Percentiles rank a stretch among this genome's conserved stretches.
Evolutionary conservation across 1,139 yeast genomes (phyloP).

Genomic region (Taphrina pruni): DNA sequence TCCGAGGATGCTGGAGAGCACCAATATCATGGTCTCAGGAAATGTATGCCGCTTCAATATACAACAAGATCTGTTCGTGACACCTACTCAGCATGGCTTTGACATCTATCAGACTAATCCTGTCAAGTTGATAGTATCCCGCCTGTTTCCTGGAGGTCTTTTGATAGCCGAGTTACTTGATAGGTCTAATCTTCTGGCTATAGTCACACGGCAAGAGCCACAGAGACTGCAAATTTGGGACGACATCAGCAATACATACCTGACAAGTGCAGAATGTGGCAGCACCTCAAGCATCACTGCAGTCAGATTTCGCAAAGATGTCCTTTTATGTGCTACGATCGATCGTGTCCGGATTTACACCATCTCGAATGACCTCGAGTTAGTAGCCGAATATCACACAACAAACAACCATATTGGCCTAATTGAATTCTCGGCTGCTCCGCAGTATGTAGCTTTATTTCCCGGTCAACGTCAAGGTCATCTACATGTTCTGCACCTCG

Average conservation of each 20-base stretch:
- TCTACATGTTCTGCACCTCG: background rate
- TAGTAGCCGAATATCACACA: background rate
- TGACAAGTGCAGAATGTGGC: background rate
- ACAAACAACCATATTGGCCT: background rate
- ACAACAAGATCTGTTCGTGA: slow-evolving; percentile 17
- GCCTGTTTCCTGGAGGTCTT: background rate
- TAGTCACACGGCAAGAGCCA: slow-evolving; percentile 9
- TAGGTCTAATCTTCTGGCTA: slow-evolving; percentile 11
- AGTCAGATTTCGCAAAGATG: background rate
- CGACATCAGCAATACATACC: background rate
- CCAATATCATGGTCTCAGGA: background rate
- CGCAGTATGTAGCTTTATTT: background rate
- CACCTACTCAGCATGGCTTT: slow-evolving; percentile 3
- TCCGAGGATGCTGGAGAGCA: no score
- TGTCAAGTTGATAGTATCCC: background rate
- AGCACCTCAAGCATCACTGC: background rate
- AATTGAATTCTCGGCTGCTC: background rate
- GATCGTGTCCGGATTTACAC: background rate
- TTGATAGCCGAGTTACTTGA: slow-evolving; percentile 10
- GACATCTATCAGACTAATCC: slow-evolving; percentile 8
- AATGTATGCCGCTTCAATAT: background rate
- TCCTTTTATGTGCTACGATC: background rate
- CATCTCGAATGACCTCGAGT: background rate
- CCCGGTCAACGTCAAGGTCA: slow-evolving; percentile 13
- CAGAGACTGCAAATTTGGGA: slow-evolving; percentile 6